Evolutionary conservation across 2,329 filamentous ascomycete species (phyloP).

Genomic region (Aspergillus luchuensis): DNA sequence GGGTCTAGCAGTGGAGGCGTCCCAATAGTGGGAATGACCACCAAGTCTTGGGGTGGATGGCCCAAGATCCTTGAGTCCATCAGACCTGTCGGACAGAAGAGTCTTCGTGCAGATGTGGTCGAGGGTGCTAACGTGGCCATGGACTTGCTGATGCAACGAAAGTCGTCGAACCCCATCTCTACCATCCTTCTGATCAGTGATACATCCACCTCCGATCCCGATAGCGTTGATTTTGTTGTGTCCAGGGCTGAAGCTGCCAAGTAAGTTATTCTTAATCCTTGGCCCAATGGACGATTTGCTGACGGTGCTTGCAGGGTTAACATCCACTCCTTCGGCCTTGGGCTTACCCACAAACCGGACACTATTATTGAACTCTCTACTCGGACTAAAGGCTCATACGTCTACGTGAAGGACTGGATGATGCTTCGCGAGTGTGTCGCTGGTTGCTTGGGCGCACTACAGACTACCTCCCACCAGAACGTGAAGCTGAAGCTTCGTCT

Average conservation of each 20-base stretch:
- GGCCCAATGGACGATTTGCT: constrained; percentile 15
- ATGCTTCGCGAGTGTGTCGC: constrained; percentile 97
- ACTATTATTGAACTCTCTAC: constrained; percentile 98
- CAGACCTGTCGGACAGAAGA: constrained; percentile 93
- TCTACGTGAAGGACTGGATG: constrained; percentile 99
- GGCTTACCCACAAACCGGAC: constrained; percentile 96
- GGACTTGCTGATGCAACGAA: constrained; percentile 97
- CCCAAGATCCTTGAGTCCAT: constrained; percentile 81
- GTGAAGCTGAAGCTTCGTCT: constrained; percentile 92
- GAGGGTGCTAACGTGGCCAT: constrained; percentile 98
- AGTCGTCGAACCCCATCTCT: constrained; percentile 91
- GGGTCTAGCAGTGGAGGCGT: constrained; percentile 92
- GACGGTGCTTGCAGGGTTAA: too few relatives aligned
- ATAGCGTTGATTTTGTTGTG: constrained; percentile 97
- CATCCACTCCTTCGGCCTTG: constrained; percentile 94
- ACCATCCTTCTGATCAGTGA: constrained; percentile 97
- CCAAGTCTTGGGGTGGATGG: constrained; percentile 93
- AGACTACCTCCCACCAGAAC: constrained; percentile 96
- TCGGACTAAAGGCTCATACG: constrained; percentile 93
- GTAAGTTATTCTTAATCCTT: constrained; percentile 53
- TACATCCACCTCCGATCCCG: constrained; percentile 88
- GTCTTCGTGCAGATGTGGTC: constrained; percentile 90
- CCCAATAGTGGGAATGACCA: constrained; percentile 96
- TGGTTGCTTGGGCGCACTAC: constrained; percentile 86
- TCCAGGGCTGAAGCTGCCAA: constrained; percentile 96